Percentiles rank a stretch among this genome's conserved stretches.
phyloP scores from a whole-genome alignment of 805 yeast genomes.

The Deakozyma indianensis region DNA sequence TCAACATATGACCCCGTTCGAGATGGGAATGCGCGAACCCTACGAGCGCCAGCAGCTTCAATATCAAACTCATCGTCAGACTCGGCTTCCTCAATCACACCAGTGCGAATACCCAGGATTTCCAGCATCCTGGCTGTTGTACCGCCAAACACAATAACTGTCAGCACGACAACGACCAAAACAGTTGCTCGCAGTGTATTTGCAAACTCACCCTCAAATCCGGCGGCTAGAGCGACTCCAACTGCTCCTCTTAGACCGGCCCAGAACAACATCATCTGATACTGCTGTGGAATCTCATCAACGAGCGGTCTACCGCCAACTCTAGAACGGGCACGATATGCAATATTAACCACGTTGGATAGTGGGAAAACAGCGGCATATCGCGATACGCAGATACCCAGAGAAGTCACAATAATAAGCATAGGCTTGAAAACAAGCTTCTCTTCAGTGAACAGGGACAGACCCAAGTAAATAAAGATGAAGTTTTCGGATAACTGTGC shows the following conservation, averaged over 20 bases:
- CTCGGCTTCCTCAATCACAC: constrained; percentile 68
- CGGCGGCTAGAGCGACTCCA: constrained; percentile 97
- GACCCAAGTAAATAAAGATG: constrained; percentile 87
- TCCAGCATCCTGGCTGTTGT: constrained; percentile 98
- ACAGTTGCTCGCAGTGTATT: constrained; percentile 86
- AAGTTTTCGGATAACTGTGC: constrained; percentile 95
- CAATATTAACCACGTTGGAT: constrained; percentile 70
- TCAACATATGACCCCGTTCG: constrained; percentile 10
- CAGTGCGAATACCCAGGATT: constrained; percentile 81
- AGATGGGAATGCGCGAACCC: not conserved
- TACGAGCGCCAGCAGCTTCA: constrained; percentile 31
- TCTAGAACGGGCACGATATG: constrained; percentile 45
- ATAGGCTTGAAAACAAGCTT: constrained; percentile 90
- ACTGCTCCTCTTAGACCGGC: constrained; percentile 99
- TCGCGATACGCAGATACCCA: constrained; percentile 85
- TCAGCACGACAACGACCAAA: constrained; percentile 86
- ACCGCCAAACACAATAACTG: constrained; percentile 95
- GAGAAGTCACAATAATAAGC: constrained; percentile 75
- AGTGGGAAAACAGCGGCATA: constrained; percentile 97
- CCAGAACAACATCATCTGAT: constrained; percentile 99
- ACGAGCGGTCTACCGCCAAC: constrained; percentile 30
- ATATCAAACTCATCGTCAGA: constrained; percentile 94
- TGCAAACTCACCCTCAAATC: constrained; percentile 87
- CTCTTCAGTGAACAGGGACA: constrained; percentile 90
- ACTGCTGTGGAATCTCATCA: constrained; percentile 87